These are phyloP conservation scores for Cardamine chenopodiifolia DNA, from an alignment of 345 rosid genomes.

Conservation along the genomic window DNA sequence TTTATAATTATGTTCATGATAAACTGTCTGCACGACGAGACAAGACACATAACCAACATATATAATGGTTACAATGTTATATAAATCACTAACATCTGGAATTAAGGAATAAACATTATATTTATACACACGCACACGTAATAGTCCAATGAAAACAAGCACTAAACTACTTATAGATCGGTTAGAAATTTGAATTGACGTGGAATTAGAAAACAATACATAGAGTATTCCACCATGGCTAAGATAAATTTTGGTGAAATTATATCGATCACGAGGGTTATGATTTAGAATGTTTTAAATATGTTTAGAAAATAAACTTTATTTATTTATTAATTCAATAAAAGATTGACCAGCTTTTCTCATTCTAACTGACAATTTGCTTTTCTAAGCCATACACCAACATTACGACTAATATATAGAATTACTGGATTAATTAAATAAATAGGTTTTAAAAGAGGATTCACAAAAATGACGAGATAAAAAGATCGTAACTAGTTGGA, in stretches of 20 bases:
- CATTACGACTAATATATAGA: not conserved
- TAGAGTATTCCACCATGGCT: constrained; percentile 13
- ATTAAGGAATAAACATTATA: constrained; percentile 1
- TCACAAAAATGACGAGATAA: not conserved
- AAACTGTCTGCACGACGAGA: constrained; percentile 14
- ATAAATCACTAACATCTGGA: not conserved
- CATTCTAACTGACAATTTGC: not conserved
- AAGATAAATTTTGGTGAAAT: not conserved
- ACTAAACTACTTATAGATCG: not conserved
- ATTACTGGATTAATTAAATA: not conserved
- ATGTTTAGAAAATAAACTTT: not conserved
- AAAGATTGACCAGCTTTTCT: not conserved
- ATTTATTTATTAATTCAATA: not conserved
- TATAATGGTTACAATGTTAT: not conserved
- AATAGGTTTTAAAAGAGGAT: not conserved
- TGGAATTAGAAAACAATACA: not conserved
- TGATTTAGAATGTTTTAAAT: not conserved
- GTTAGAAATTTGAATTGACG: constrained; percentile 3
- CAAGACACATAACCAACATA: constrained; percentile 32
- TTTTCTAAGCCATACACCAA: not conserved
- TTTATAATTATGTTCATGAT: constrained; percentile 15
- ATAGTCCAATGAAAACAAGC: not conserved
- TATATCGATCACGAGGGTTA: not conserved
- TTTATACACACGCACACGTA: not conserved
- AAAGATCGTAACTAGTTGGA: not conserved